phyloP scores from a whole-genome alignment of 1,284 basidiomycete species.

The Fomitiporia mediterranea region DNA sequence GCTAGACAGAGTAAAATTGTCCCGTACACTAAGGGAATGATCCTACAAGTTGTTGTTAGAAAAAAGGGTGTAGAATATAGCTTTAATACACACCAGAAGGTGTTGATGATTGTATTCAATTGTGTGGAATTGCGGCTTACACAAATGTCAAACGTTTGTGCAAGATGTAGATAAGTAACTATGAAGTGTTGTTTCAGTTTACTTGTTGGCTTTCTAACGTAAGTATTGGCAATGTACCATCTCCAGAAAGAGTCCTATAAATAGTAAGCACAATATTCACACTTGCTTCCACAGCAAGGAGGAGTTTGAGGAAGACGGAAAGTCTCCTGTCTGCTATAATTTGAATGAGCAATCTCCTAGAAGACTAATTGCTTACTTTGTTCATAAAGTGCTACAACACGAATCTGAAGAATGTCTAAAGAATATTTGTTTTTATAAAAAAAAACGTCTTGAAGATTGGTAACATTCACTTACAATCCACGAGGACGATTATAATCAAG shows the following conservation, averaged over 20 bases:
- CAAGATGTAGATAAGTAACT: background rate
- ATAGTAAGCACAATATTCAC: background rate
- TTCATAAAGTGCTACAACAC: constrained; percentile 4
- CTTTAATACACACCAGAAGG: background rate
- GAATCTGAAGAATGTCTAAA: constrained; percentile 2
- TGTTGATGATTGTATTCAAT: background rate
- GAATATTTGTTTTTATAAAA: too few species aligned
- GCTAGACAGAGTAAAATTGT: constrained; percentile 5
- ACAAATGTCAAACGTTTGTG: background rate
- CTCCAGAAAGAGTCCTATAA: background rate
- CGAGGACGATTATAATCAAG: background rate
- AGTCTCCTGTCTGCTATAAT: background rate
- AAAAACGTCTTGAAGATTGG: background rate
- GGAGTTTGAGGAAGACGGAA: background rate
- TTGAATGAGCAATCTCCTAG: background rate
- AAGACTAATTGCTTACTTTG: background rate
- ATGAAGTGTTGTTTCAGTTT: background rate
- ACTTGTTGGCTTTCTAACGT: background rate
- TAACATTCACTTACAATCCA: background rate
- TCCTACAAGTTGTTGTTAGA: background rate
- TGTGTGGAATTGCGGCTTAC: background rate
- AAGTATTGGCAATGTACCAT: background rate
- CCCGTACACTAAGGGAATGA: constrained; percentile 3
- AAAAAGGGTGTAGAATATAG: background rate
- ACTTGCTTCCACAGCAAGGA: background rate